Conservation (phyloP, 192 early-diverging fungal genomes). For the Ambispora gerdemannii region DNA sequence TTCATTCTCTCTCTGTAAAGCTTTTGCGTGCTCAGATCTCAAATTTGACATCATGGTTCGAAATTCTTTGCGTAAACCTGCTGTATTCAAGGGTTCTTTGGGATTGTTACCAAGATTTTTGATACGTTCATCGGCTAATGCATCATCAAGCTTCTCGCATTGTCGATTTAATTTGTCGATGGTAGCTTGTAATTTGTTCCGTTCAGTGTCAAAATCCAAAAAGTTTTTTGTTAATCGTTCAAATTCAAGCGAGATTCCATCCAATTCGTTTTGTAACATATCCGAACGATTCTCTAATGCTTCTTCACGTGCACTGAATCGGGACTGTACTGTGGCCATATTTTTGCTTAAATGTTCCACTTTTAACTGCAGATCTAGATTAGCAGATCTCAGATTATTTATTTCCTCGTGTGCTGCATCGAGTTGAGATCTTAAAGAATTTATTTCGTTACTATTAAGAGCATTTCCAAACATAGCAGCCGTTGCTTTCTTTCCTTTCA, state of each 20-base stretch:
- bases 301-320: conserved; percentile 33
- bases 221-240: conserved; percentile 43
- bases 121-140: conserved; percentile 38
- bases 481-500: not conserved
- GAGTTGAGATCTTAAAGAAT: conserved; percentile 1
- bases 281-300: conserved; percentile 33
- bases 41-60: conserved; percentile 49
- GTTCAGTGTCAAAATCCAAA: conserved; percentile 40
- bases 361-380: conserved; percentile 21
- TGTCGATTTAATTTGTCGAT: conserved; percentile 34
- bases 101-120: conserved; percentile 33
- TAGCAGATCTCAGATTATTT: conserved; percentile 30
- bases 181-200: conserved; percentile 35
- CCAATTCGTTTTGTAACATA: conserved; percentile 37
- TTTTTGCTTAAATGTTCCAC: conserved; percentile 11
- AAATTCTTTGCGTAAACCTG: conserved; percentile 54
- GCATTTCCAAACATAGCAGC: conserved; percentile 6
- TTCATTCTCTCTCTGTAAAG: conserved; percentile 43
- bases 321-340: conserved; percentile 21
- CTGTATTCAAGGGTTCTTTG: conserved; percentile 35
- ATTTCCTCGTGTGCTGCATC: conserved; percentile 32
- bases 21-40: conserved; percentile 49
- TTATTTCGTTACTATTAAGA: not conserved
- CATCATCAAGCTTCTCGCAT: conserved; percentile 33
- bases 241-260: conserved; percentile 43